Evolutionary conservation across 2,329 filamentous ascomycete genomes (phyloP), one percentile per base, ranked within the genome.

Genomic region (Cytospora leucostoma): DNA sequence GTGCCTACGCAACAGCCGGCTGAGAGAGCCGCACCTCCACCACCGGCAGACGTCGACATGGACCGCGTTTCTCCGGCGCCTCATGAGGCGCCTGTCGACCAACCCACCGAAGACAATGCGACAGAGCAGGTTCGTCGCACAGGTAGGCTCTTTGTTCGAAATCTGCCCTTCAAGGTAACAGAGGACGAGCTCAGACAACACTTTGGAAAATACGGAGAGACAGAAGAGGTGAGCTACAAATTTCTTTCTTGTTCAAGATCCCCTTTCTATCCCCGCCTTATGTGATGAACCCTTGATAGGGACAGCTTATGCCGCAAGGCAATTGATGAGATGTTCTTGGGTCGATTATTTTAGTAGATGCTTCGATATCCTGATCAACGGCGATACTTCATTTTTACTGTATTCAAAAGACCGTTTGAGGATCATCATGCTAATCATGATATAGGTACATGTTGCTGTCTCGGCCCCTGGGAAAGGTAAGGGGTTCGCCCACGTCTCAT

Each of bases 271-370:
- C 61, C 61, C 51, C 64, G 64, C 69, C 72, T 67, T 68, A 85
- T 94, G 57, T 66, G 95, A 98, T 98, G 94, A 98, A 92, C 81
- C 86, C 86, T 90, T 90, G 95, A 98, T 98, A 98, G 95, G 95
- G 95, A 98, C 95, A 98, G 88, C 94, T 93, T 91, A 97, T 94
- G 90, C 90, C 82, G 71, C 76, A 77, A 73, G 80, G 92, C 91
- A 92, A 82, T 82, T 98, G 93, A 96, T 93, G 91, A 87, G 82
- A 92, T 84, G 44, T 47, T 47, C 78, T 80, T 87, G 88, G 89
- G 89, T 88, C 93, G 88, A 92, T 85, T 90, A 95, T 97, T 96
- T 97, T 99, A 97, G 95, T 99, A 99, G 94, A 98, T 97, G 91
- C 92, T 90, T 93, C 88, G 92, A 61, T 89, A 78, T 82, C 85